Percentiles rank a stretch among this genome's conserved stretches.
Evolutionary conservation across 331 rosid genomes (phyloP).

Genomic region (Rosa hybrid): DNA sequence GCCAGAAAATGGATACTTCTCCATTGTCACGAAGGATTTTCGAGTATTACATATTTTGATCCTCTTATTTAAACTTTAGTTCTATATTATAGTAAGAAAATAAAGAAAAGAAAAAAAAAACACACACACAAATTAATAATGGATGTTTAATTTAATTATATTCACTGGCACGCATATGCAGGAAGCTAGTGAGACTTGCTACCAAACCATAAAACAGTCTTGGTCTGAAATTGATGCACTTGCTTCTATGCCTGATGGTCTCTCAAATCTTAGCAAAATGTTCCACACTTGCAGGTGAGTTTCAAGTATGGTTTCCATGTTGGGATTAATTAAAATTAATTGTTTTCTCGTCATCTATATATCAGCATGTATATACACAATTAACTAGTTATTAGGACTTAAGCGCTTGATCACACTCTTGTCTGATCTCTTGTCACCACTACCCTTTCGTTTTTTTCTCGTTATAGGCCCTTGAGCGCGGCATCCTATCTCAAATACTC

Average conservation of each 20-base stretch:
- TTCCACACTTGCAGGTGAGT: conserved; percentile 65
- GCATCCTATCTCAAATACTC: background rate
- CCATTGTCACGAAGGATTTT: conserved; percentile 48
- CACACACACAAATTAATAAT: too few species aligned
- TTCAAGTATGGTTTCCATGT: conserved; percentile 29
- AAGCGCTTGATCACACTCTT: too few species aligned
- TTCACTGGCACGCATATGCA: conserved; percentile 16
- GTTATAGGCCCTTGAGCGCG: background rate
- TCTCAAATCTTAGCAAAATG: conserved; percentile 45
- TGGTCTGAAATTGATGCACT: conserved; percentile 61
- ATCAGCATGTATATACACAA: background rate
- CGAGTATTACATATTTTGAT: background rate
- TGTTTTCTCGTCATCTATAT: too few species aligned
- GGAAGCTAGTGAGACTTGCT: conserved; percentile 73
- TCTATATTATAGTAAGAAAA: too few species aligned
- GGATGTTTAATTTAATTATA: too few species aligned
- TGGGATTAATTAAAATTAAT: background rate
- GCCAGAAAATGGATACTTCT: conserved; percentile 44
- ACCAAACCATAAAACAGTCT: conserved; percentile 49
- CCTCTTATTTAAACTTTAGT: too few species aligned
- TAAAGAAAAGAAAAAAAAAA: too few species aligned
- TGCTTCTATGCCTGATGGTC: conserved; percentile 45
- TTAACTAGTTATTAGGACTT: background rate
- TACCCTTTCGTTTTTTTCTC: background rate
- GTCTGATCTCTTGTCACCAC: background rate